Evolutionary conservation across 2,329 filamentous ascomycete genomes (phyloP), one percentile per base, ranked within the genome.

Genomic region (Colletotrichum caudatum): DNA sequence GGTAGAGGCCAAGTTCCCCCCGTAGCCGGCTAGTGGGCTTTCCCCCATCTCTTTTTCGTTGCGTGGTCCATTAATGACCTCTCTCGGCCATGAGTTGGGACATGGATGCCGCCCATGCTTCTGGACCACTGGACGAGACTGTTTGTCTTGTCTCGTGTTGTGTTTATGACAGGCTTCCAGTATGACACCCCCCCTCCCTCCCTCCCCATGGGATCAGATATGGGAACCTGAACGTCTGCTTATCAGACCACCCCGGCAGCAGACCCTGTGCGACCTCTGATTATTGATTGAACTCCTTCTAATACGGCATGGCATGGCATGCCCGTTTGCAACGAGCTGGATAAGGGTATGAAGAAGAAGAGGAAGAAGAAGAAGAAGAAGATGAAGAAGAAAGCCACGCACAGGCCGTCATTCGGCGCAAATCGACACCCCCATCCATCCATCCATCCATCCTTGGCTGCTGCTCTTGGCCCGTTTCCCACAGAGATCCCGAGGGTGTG

Each of bases 401-500:
- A 65, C 54, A 60, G 66, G 60, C 60, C 59, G 65, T 51, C 29
- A 64, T 50, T 54, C 57, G 53, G 46, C 65, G 53, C 48, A 61
- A 58, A 59, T 56, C 46, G 56, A 14, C 44, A 9, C 29, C 29
- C 29, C 29, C 29, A 29, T 29, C 29, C 26, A 29, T 29, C 26
- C 26, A 29, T 29, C 26, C 26, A 29, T 2, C 20, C 37, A 12
- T 48, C 46, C 39, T 66, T 51, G 63, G 23, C 57, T 66, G 62
- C 62, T 54, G 35, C 48, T 53, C 59, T 65, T 60, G 54, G 59
- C n/a, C 51, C 37, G 26, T 57, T 60, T 69, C 61, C 59, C 54
- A 56, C 37, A 54, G 37, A 18, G 63, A 61, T 70, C 69, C 69
- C 69, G 69, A 72, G 41, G 59, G 66, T 69, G 65, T 64, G 69